Percentiles rank a stretch among this genome's conserved stretches.
These are phyloP conservation scores for Sporobolus alterniflorus DNA, from an alignment of 202 grass and related monocot species.

Conservation along the genomic window DNA sequence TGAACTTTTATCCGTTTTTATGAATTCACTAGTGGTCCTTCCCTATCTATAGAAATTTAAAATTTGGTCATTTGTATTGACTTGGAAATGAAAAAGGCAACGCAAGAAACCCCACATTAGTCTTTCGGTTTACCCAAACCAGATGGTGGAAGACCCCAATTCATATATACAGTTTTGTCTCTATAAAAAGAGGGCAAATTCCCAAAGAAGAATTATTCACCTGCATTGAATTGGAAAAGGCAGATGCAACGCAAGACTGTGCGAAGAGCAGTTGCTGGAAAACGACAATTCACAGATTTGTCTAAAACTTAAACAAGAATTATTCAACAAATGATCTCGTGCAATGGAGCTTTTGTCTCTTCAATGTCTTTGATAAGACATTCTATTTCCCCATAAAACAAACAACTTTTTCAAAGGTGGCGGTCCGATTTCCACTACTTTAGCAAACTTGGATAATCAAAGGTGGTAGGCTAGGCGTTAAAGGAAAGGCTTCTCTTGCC, in stretches of 20 bases:
- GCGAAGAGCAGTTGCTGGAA: background rate
- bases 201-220: background rate
- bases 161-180: background rate
- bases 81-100: background rate
- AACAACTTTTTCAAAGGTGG: conserved; percentile 31
- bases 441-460: conserved; percentile 23
- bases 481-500: background rate
- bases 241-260: conserved; percentile 2
- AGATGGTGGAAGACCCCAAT: conserved; percentile 20
- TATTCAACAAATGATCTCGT: conserved; percentile 40
- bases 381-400: conserved; percentile 19
- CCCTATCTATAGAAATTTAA: background rate
- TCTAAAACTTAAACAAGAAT: conserved; percentile 23
- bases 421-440: background rate
- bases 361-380: background rate
- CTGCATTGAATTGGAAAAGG: conserved; percentile 15
- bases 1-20: background rate
- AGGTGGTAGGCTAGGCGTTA: conserved; percentile 4
- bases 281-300: conserved; percentile 2
- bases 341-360: conserved; percentile 6
- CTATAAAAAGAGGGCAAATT: conserved; percentile 18
- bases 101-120: background rate
- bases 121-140: background rate
- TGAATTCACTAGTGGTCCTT: conserved; percentile 8
- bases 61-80: background rate